Evolutionary conservation across 2,329 filamentous ascomycete genomes (phyloP), one percentile per base, ranked within the genome.

Genomic region (Diaporthe velutina): DNA sequence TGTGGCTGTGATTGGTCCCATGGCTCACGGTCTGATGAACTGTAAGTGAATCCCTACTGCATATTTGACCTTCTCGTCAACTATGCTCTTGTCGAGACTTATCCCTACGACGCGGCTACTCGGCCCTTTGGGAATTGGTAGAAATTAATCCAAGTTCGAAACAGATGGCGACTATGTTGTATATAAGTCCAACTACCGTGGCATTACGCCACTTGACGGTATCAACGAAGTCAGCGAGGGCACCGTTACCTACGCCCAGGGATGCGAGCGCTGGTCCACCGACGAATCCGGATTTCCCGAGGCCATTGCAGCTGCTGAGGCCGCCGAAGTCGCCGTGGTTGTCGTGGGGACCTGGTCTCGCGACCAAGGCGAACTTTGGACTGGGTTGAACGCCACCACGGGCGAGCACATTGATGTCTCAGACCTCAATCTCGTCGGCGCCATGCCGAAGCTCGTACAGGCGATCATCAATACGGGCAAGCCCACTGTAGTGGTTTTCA

Each of bases 271-370:
- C 57, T 95, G 93, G 93, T 94, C 92, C 50, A 90, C 86, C 74
- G 91, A 94, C 77, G 85, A 94, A 76, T 92, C 91, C 6, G 92
- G 91, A 1, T 93, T 95, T 77, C 81, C 86, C 0, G 92, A 91
- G 79, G 93, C 93, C 9, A 82, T 95, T n/a, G 84, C 89, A 0
- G 90, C 90, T 0, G 93, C 93, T 1, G 85, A 91, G 78, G 88
- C 87, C 13, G 92, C 93, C 4, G 93, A 95, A 78, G 90, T 95
- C 2, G 93, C 93, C 8, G 88, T 95, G 7, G 92, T 95, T 0
- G 86, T 95, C 0, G 93, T 95, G 1, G 93, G 93, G 42, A 95
- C 93, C 12, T 95, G 93, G 93, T 91, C 90, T 35, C 89, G 93
- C 66, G 93, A 95, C 79, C 93, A 95, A 80, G 85, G 87, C 70